Percentiles rank a stretch among this genome's conserved stretches.
Conservation (phyloP, 1,139 yeast species). For the Saccharomyces uvarum region DNA sequence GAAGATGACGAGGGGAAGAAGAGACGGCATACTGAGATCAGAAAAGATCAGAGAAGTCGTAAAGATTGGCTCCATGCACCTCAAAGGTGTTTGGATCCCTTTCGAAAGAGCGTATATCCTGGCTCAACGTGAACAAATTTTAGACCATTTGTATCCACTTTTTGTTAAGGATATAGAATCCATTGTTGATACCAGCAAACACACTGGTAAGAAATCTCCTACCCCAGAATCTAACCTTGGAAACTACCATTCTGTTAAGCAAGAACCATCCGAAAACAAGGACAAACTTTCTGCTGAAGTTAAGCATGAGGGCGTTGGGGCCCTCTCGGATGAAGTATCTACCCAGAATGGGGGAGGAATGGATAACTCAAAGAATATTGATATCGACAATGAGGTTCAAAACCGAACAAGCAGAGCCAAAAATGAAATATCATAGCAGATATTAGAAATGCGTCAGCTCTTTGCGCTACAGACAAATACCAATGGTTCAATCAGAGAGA, state of each 20-base stretch:
- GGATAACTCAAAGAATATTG: background rate
- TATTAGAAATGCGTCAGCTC: background rate
- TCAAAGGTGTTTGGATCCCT: slow-evolving; percentile 97
- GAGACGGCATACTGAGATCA: slow-evolving; percentile 87
- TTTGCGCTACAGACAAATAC: background rate
- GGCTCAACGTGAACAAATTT: slow-evolving; percentile 86
- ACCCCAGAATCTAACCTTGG: background rate
- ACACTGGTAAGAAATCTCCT: background rate
- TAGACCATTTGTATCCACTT: slow-evolving; percentile 76
- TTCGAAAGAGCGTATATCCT: slow-evolving; percentile 86
- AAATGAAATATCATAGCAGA: background rate
- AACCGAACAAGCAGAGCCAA: background rate
- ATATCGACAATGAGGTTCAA: background rate
- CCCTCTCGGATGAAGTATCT: background rate
- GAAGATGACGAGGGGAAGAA: slow-evolving; percentile 90
- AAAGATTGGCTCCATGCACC: slow-evolving; percentile 92
- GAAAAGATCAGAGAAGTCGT: slow-evolving; percentile 89
- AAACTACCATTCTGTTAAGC: background rate
- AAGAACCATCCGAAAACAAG: background rate
- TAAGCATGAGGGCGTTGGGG: background rate
- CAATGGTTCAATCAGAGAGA: background rate
- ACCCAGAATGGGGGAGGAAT: background rate
- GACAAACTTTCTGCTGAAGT: background rate
- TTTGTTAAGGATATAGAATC: slow-evolving; percentile 59
- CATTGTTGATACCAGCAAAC: slow-evolving; percentile 1